Conservation (phyloP, 345 rosid genomes). For the Eucalyptus pumila region DNA sequence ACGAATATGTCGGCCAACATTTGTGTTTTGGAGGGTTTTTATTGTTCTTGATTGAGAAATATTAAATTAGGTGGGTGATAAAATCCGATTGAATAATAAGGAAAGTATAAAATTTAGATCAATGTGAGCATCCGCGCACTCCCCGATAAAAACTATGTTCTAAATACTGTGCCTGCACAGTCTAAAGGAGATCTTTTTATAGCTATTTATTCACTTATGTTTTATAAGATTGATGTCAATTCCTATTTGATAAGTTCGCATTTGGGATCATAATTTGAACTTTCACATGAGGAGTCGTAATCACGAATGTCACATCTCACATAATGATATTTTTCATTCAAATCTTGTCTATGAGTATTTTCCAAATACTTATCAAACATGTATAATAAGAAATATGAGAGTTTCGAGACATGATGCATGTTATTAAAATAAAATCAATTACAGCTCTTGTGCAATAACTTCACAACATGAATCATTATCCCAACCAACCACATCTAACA, state of each 20-base stretch:
- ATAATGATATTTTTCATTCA: not conserved
- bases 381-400: not conserved
- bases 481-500: not conserved
- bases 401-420: not conserved
- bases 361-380: not conserved
- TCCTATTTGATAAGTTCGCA: not conserved
- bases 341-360: not conserved
- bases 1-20: not conserved
- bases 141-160: not conserved
- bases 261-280: fast-evolving
- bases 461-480: not conserved
- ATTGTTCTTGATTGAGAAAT: not conserved
- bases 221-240: not conserved
- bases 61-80: not conserved
- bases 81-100: not conserved
- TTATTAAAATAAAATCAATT: not conserved
- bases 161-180: too few relatives aligned
- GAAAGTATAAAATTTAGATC: not conserved
- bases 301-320: not conserved
- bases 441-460: not conserved
- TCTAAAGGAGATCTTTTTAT: not conserved
- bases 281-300: not conserved
- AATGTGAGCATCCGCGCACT: not conserved
- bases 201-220: fast-evolving
- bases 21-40: not conserved